Percentiles rank a stretch among this genome's conserved stretches.
phyloP scores from a whole-genome alignment of 139 green algal species.

The Coelastrella sp. region DNA sequence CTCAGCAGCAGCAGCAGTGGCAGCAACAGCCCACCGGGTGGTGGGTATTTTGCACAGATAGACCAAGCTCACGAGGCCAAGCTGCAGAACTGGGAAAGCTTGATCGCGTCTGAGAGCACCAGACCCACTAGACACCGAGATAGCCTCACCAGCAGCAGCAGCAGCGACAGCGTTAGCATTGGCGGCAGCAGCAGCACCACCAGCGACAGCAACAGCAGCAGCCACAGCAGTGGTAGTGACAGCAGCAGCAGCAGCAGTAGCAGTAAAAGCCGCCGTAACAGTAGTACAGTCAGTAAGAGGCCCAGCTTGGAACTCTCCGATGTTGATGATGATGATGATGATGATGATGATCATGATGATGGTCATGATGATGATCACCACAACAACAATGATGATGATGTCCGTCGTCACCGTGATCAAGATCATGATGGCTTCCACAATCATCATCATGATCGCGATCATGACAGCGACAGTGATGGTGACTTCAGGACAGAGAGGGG shows the following conservation, averaged over 20 bases:
- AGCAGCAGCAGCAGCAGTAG: background rate
- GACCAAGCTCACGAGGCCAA: background rate
- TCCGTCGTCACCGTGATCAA: background rate
- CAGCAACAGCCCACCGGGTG: background rate
- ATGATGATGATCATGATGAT: background rate
- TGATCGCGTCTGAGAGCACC: background rate
- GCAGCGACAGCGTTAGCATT: background rate
- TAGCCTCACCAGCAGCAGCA: background rate
- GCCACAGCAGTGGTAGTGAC: background rate
- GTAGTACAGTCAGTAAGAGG: background rate
- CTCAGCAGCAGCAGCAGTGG: background rate
- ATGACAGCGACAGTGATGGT: background rate
- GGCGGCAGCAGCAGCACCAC: background rate
- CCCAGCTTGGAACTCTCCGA: background rate
- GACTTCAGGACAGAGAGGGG: background rate
- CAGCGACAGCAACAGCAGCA: background rate
- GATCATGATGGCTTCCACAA: background rate
- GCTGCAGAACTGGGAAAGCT: background rate
- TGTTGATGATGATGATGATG: background rate
- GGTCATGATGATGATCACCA: background rate
- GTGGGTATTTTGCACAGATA: background rate
- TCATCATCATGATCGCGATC: background rate
- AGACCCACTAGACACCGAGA: background rate
- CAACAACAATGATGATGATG: background rate
- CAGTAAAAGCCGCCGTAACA: background rate